Evolutionary conservation across 306 rosid species (phyloP).

Genomic region (Casuarina cunninghamiana): DNA sequence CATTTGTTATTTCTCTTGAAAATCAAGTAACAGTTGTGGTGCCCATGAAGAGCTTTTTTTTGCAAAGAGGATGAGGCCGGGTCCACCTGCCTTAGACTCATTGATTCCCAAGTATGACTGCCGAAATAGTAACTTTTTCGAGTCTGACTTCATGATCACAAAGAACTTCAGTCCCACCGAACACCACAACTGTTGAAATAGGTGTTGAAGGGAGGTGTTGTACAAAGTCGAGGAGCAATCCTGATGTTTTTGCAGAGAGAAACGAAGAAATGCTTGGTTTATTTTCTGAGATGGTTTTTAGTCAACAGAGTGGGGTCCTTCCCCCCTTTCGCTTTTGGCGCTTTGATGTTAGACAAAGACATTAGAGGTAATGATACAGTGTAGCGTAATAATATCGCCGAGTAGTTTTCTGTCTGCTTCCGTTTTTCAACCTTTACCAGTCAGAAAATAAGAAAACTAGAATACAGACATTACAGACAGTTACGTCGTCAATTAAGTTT

Average conservation of each 20-base stretch:
- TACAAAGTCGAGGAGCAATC: neutral
- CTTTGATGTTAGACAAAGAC: neutral
- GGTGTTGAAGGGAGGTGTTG: too few species aligned
- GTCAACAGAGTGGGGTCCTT: neutral
- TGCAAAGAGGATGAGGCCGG: conserved; percentile 14
- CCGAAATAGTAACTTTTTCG: conserved; percentile 11
- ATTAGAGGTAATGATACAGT: too few species aligned
- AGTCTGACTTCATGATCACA: neutral
- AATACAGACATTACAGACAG: too few species aligned
- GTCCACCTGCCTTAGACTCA: conserved; percentile 28
- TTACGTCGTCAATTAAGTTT: too few species aligned
- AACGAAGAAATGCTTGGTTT: neutral
- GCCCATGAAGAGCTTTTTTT: conserved; percentile 11
- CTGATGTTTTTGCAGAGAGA: neutral
- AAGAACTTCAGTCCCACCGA: too few species aligned
- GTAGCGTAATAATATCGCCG: too few species aligned
- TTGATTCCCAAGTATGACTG: conserved; percentile 23
- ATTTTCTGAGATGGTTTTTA: neutral
- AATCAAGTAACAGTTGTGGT: conserved; percentile 16
- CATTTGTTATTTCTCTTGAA: conserved; percentile 11
- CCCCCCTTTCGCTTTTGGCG: neutral
- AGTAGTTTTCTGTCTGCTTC: too few species aligned
- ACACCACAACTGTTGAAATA: too few species aligned
- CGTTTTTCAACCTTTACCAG: too few species aligned
- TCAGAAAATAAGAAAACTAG: too few species aligned